Evolutionary conservation across 1,284 basidiomycete genomes (phyloP), one percentile per base, ranked within the genome.

Genomic region (Prillingera fragicola): DNA sequence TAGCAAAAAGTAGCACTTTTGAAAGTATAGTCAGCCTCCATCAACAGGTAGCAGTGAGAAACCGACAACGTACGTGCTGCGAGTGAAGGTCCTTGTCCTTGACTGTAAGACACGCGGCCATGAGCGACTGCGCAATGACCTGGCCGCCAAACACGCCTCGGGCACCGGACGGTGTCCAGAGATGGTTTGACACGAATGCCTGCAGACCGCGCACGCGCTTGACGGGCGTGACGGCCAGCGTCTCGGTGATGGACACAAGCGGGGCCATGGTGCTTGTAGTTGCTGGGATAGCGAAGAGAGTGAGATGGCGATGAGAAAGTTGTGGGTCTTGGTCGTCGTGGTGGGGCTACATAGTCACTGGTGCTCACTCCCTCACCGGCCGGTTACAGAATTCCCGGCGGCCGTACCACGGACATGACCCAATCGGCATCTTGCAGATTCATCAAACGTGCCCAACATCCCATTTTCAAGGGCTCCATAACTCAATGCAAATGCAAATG

Each of bases 131-230:
- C 8, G 84, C 89, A 55, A 94, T 89, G 47, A 92, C 88, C 56
- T 77, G 73, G 4, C 89, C 90, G 43, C 90, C 89, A 58, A 88
- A 92, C 5, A 88, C 87, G 19, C 88, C 87, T 48, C 87, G 77
- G 15, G 79, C 78, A 15, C 77, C 74, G 9, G 69, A 65, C 1
- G 86, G 87, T 13, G 80, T 53, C 77, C 80, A 85, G 1, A 91
- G 75, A 1, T 79, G 79, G 56, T 80, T 83, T 0, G 84, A 86
- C 25, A 83, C 79, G 64, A 81, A 88, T 12, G 52, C 52, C 39
- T 54, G 48, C 23, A 51, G 38, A 23, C 52, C 45, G 33, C 40
- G 42, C 32, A 54, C 45, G 13, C 41, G 38, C 14, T 23, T 19
- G 31, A 44, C 36, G 10, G 48, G 38, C 24, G 25, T 47, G 15